Percentiles rank a stretch among this genome's conserved stretches.
phyloP scores from a whole-genome alignment of 2,329 filamentous ascomycete species.

The Scedosporium minutisporum region DNA sequence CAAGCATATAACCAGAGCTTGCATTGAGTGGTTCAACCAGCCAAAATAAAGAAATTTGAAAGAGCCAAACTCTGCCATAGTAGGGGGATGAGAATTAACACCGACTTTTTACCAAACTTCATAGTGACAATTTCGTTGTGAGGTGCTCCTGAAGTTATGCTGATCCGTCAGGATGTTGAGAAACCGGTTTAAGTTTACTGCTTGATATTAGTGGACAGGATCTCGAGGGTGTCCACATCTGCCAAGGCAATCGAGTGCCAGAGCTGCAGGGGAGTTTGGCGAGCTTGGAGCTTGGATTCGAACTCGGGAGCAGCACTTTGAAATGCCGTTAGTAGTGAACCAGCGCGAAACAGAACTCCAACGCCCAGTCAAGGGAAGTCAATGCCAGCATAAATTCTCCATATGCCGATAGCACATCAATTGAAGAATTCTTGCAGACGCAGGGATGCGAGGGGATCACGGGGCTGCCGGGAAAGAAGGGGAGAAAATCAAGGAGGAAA shows the following conservation, averaged over 20 bases:
- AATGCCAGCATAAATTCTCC: no score
- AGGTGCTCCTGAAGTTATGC: background rate
- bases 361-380: no score
- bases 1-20: background rate
- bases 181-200: background rate
- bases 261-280: no score
- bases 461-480: background rate
- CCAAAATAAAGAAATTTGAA: background rate
- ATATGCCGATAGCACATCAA: no score
- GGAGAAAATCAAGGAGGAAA: background rate
- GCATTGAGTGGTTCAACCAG: background rate
- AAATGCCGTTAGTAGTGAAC: no score
- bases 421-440: no score
- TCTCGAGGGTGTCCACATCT: background rate
- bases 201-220: no score
- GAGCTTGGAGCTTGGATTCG: no score
- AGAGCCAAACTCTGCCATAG: background rate
- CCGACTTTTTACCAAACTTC: constrained; percentile 57
- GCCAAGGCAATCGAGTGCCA: background rate
- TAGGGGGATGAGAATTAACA: constrained; percentile 8
- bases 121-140: constrained; percentile 26
- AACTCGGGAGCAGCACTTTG: background rate
- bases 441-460: background rate
- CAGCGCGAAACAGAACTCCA: no score
- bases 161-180: background rate